Conservation (phyloP, 805 yeast genomes). For the Cyberlindnera petersonii region DNA sequence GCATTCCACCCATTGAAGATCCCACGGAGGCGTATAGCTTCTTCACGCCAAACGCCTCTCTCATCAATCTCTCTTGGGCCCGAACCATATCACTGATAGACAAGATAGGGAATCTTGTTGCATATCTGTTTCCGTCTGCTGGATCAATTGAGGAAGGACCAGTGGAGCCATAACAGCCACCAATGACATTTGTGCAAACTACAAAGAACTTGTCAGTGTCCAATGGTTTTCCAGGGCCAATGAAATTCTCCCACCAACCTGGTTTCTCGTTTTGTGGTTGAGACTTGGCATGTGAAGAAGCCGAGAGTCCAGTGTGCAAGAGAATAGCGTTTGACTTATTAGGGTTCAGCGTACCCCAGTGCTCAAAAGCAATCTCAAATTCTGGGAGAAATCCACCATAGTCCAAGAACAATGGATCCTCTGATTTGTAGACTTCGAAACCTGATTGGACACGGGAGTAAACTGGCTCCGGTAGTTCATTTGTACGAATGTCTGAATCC, state of each 20-base stretch:
- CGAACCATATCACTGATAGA: slow-evolving; percentile 88
- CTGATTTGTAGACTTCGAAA: slow-evolving; percentile 52
- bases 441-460: slow-evolving; percentile 70
- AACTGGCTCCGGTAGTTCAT: slow-evolving; percentile 79
- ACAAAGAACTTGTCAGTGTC: slow-evolving; percentile 82
- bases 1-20: slow-evolving; percentile 99
- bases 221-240: slow-evolving; percentile 73
- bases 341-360: slow-evolving; percentile 77
- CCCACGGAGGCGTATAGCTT: slow-evolving; percentile 80
- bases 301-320: slow-evolving; percentile 87
- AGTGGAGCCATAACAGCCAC: slow-evolving; percentile 93
- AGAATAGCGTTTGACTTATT: slow-evolving; percentile 68
- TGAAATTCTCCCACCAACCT: slow-evolving; percentile 97
- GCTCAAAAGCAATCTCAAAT: slow-evolving; percentile 84
- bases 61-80: slow-evolving; percentile 72
- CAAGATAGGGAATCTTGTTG: slow-evolving; percentile 82
- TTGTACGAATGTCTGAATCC: slow-evolving; percentile 18
- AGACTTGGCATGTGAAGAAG: slow-evolving; percentile 90
- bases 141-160: slow-evolving; percentile 87
- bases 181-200: slow-evolving; percentile 86
- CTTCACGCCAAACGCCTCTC: slow-evolving; percentile 54
- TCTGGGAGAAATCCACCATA: slow-evolving; percentile 75
- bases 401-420: slow-evolving; percentile 66
- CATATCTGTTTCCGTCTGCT: slow-evolving; percentile 60
- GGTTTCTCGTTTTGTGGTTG: slow-evolving; percentile 61